Base-by-base conservation (phyloP, 331 rosid genomes). In the Quercus phellos region DNA sequence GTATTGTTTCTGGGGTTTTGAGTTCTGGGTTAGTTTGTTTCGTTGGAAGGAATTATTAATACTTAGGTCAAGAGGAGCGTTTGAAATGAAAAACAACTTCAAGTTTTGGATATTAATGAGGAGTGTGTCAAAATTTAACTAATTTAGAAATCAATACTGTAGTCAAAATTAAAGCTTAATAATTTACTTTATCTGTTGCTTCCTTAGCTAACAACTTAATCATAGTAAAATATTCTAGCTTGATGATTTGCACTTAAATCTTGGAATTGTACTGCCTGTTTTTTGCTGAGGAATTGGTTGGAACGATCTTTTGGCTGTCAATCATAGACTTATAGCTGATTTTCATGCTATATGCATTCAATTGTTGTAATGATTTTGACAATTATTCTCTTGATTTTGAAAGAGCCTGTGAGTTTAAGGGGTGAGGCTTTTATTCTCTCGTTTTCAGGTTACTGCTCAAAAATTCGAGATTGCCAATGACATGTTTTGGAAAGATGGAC, bases 401-500 rank as follows among this genome's bases (percentile, higher is more conserved):
- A 66, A 66, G 51, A 32, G 38, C 51, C 71, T n/a, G 8, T 11
- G 51, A 34, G 43, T 30, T 63, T 63, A 67, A 54, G 61, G 64
- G 27, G 10, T 67, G 38, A 29, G 56, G 16, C 17, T 50, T 79
- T 32, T 34, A 53, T 77, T 56, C 70, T 43, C 6, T 66, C 34
- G 4, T 83, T 18, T 35, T 72, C 90, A 86, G 94, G 92, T 72
- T 63, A 56, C 68, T 61, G 79, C 80, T 56, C 67, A 79, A 70
- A 88, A 87, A 76, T 94, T 94, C 56, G 94, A 85, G 85, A 92
- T 94, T 74, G 79, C 82, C 26, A 80, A 72, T 26, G 99, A 94
- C 75, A 87, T 79, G 88, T 92, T 94, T 82, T 92, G 99, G 99
- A 92, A 90, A 86, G 97, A 92, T 82, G 96, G 91, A 59, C 70